These are phyloP conservation scores for Excoecaria agallocha DNA, from an alignment of 345 rosid species.

Conservation along the genomic window DNA sequence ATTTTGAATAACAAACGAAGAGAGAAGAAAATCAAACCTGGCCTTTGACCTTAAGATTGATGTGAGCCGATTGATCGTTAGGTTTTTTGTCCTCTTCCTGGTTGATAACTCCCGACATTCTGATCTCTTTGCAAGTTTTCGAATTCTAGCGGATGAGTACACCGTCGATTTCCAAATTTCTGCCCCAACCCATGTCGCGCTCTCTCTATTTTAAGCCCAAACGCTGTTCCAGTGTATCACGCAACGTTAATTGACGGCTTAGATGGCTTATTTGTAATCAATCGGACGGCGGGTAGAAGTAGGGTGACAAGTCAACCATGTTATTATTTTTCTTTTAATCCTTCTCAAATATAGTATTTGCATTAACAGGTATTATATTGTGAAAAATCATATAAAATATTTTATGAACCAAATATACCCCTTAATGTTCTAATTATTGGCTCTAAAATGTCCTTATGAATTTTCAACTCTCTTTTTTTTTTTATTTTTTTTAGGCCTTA, in stretches of 20 bases:
- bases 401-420: too few species aligned
- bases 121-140: background rate
- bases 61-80: conserved; percentile 12
- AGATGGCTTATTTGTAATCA: background rate
- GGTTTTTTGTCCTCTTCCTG: conserved; percentile 19
- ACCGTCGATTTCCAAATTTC: background rate
- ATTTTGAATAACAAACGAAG: background rate
- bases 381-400: too few species aligned
- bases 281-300: background rate
- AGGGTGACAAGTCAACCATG: background rate
- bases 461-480: too few species aligned
- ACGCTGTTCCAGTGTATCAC: background rate
- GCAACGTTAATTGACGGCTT: background rate
- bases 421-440: too few species aligned
- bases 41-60: conserved; percentile 20
- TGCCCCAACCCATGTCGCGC: background rate
- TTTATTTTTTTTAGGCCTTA: too few species aligned
- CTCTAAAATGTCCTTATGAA: too few species aligned
- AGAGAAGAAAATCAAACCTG: conserved; percentile 5
- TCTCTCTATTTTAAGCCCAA: background rate
- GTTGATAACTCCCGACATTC: conserved; percentile 10
- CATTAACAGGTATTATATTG: too few species aligned
- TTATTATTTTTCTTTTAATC: background rate
- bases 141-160: background rate
- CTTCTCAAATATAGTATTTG: too few species aligned